These are phyloP conservation scores for Pseudopithomyces chartarum DNA, from an alignment of 2,329 filamentous ascomycete species.

Conservation along the genomic window DNA sequence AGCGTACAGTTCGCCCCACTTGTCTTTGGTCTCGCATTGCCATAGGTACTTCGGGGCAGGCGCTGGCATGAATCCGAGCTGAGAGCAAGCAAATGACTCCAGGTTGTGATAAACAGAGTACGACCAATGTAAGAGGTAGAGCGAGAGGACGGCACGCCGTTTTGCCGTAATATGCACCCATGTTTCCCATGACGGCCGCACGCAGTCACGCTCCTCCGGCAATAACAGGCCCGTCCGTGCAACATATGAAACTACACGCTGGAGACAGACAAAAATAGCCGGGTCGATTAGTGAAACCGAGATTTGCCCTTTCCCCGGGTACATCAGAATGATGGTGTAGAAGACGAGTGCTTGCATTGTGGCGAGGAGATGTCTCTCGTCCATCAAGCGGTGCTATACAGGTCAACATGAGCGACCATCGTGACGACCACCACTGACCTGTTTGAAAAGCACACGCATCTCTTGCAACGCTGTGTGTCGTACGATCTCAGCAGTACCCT, in stretches of 20 bases:
- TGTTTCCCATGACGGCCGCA: conserved; percentile 40
- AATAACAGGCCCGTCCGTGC: conserved; percentile 42
- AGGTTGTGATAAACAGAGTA: conserved; percentile 44
- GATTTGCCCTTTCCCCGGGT: conserved; percentile 33
- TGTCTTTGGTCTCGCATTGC: conserved; percentile 37
- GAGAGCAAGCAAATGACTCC: conserved; percentile 42
- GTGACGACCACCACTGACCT: conserved; percentile 23
- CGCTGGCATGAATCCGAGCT: conserved; percentile 47
- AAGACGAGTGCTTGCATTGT: conserved; percentile 46
- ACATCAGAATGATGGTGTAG: conserved; percentile 47
- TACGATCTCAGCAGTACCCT: conserved; percentile 36
- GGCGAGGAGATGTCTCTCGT: conserved; percentile 41
- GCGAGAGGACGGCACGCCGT: conserved; percentile 49
- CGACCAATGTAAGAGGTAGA: conserved; percentile 48
- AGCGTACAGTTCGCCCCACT: conserved; percentile 43
- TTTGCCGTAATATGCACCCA: conserved; percentile 61
- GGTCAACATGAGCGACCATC: neutral
- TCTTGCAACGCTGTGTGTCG: conserved; percentile 40
- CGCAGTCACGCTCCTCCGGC: conserved; percentile 39
- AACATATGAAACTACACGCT: conserved; percentile 38
- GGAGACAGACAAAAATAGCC: conserved; percentile 37
- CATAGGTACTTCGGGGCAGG: conserved; percentile 48
- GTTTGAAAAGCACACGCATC: conserved; percentile 35
- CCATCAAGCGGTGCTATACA: conserved; percentile 37
- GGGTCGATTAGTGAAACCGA: conserved; percentile 23